A percentile compares a stretch with the other conserved stretches of the same genome.
Evolutionary conservation across 75 land plant genomes (phyloP).

Genomic region (Ceratopteris richardii): DNA sequence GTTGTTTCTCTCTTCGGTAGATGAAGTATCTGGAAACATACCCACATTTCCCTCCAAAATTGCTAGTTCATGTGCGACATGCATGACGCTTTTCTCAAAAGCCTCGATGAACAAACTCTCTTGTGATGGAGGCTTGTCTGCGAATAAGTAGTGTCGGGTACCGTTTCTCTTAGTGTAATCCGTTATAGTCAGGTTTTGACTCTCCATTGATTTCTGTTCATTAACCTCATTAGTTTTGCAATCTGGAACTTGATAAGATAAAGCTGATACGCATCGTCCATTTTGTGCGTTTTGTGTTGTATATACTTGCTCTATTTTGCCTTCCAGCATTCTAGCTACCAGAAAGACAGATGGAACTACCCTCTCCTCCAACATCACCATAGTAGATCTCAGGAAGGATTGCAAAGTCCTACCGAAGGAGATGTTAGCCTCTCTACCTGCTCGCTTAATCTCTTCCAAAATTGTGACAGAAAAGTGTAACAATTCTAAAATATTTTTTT

Average conservation of each 20-base stretch:
- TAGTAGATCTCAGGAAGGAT: background rate
- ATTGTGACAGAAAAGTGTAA: constrained; percentile 19
- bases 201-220: background rate
- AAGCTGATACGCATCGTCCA: too few species aligned
- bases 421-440: background rate
- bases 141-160: background rate
- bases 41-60: background rate
- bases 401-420: background rate
- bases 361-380: constrained; percentile 1
- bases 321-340: background rate
- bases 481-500: constrained; percentile 37
- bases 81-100: background rate
- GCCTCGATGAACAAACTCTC: background rate
- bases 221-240: background rate
- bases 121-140: background rate
- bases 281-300: too few species aligned
- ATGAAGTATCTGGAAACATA: too few species aligned
- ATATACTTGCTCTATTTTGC: too few species aligned
- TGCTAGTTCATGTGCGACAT: constrained; percentile 1
- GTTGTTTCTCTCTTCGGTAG: too few species aligned
- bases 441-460: constrained; percentile 4
- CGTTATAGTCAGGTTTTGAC: background rate
- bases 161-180: background rate
- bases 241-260: too few species aligned
- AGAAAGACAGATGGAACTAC: background rate